These are phyloP conservation scores for Oenanthe sinensis DNA, from an alignment of 129 eudicot genomes.

Conservation along the genomic window DNA sequence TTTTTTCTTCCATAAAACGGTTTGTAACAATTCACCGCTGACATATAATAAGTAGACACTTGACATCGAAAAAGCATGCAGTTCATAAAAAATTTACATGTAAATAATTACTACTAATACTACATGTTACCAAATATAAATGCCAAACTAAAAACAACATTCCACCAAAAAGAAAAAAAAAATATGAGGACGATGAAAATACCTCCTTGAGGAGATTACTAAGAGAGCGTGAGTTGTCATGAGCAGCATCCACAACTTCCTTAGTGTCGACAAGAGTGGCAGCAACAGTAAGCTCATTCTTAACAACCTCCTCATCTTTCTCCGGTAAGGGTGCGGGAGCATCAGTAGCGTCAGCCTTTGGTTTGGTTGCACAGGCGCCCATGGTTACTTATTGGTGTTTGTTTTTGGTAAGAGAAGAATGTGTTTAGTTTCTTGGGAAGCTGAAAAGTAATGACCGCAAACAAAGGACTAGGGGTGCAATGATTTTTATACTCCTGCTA, in stretches of 20 bases:
- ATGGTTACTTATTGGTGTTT: neutral
- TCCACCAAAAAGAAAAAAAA: no score
- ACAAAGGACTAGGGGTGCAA: neutral
- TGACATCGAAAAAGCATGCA: no score
- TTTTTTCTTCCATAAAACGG: neutral
- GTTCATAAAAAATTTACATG: no score
- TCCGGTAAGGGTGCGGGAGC: slow-evolving; percentile 12
- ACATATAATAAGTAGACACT: neutral
- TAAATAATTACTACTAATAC: no score
- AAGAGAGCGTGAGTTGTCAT: slow-evolving; percentile 19
- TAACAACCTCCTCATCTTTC: neutral
- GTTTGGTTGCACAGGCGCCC: slow-evolving; percentile 20
- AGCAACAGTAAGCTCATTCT: neutral
- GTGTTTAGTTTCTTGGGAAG: neutral
- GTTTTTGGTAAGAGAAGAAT: neutral
- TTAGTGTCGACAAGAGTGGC: neutral
- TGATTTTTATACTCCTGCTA: neutral
- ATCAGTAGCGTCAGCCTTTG: slow-evolving; percentile 10
- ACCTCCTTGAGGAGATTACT: slow-evolving; percentile 22
- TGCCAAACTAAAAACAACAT: no score
- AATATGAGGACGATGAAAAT: neutral
- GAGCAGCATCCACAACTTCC: neutral
- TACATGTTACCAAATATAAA: no score
- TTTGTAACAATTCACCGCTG: no score
- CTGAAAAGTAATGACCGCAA: neutral